Evolutionary conservation across 2,329 filamentous ascomycete species (phyloP), one percentile per base, ranked within the genome.

Genomic region (Aspergillus awamori): DNA sequence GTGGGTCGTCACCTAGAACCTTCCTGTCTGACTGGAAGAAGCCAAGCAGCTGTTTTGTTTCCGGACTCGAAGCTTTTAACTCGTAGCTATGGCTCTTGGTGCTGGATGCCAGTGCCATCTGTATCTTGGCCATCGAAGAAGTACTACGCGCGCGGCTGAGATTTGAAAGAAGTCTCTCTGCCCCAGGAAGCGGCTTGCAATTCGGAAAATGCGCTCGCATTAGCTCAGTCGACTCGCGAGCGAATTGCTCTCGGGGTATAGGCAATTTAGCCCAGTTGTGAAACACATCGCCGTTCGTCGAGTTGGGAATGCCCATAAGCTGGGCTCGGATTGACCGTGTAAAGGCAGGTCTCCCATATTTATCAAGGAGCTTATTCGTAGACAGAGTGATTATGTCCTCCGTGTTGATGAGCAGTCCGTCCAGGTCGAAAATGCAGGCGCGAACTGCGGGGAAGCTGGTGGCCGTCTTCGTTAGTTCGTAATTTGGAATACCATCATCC

Each of bases 381-480:
- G 62, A 64, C 13, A 51, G 47, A 26, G 68, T 69, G 30, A 73
- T 69, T 30, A 72, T 72, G 62, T 75, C 73, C 63, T 76, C 74
- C 33, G 73, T 69, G 55, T 75, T 72, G 61, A 75, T 70, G 52
- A 76, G 71, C 6, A 73, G 68, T 2, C 74, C 73, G 52, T 76
- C 74, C 60, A 76, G 64, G 62, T 76, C 73, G 47, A 76, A 76
- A 51, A 76, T 75, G 61, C 70, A 74, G 49, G 73, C 73, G 22
- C 73, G 69, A 28, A 74, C 62, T 38, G 67, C 61, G 26, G 69
- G 65, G 61, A 71, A 69, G 24, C 65, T 70, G 59, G 43, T 48
- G 5, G 17, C 13, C 26, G 15, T 30, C 3, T 61, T 57, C 28
- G 62, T 67, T 53, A 66, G 61, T 26, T 1, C 5, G 26, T 26